A percentile compares a stretch with the other conserved stretches of the same genome.
Evolutionary conservation across 78 protist genomes (phyloP).

Genomic region (Ministeria vibrans): DNA sequence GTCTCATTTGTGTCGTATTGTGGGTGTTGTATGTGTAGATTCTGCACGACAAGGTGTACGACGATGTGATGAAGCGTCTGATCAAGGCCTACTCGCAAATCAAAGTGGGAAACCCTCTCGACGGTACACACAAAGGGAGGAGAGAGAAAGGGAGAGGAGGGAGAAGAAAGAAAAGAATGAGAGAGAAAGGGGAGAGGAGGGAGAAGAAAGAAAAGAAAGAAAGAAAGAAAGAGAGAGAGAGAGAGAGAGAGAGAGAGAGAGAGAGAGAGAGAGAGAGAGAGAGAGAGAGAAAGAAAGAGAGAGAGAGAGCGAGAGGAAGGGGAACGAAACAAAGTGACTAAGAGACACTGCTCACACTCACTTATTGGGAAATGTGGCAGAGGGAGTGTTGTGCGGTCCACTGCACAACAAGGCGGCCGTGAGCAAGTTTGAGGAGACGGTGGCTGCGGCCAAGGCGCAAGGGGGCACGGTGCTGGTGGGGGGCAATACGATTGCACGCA

Average conservation of each 20-base stretch:
- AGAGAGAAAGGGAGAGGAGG: no score
- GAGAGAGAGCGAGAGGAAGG: no score
- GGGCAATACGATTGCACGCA: slow-evolving; percentile 54
- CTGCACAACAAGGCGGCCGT: slow-evolving; percentile 70
- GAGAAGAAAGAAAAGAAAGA: no score
- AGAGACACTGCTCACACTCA: no score
- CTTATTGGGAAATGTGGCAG: background rate
- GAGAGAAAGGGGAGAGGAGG: no score
- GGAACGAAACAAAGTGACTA: no score
- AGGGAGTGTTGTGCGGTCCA: slow-evolving; percentile 67
- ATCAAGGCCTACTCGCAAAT: slow-evolving; percentile 45
- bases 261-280: no score
- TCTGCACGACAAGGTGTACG: slow-evolving; percentile 72
- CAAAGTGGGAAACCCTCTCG: slow-evolving; percentile 1
- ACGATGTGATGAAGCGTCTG: slow-evolving; percentile 52
- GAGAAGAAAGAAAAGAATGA: no score
- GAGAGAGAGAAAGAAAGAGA: no score
- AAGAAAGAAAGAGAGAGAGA: no score
- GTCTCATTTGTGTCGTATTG: background rate
- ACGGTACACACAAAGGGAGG: background rate
- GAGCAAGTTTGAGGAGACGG: slow-evolving; percentile 55
- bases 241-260: no score
- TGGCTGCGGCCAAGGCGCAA: slow-evolving; percentile 47
- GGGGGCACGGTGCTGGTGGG: slow-evolving; percentile 78
- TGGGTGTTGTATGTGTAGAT: slow-evolving; percentile 4